Evolutionary conservation across 495 filamentous ascomycete genomes (phyloP), one percentile per base, ranked within the genome.

Genomic region (Articulospora tetracladia): DNA sequence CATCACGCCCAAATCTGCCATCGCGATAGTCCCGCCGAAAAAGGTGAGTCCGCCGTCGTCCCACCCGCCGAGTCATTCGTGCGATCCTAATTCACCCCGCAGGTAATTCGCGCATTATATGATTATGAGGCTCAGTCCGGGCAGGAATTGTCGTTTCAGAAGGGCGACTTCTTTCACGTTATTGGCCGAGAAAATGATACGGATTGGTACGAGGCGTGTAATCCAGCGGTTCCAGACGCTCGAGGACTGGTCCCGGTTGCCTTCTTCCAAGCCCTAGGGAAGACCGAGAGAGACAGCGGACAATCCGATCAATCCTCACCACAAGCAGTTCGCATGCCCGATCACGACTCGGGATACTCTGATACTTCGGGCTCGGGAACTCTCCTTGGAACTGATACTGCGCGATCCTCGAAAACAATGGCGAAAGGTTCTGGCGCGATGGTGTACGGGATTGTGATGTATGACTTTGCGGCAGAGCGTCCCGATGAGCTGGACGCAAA

Each of bases 201-300:
- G 20, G 90, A 96, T 72, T 98, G 94, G 94, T 98, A 98, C 79
- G 94, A 98, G 77, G 94, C 94, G 19, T 98, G 93, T 78, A 98
- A 98, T 74, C 94, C 94, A 58, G 83, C 92, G 59, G 83, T 96
- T 65, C 90, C 92, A 67, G 86, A 85, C 74, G 90, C 91, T 41
- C 87, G 91, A 61, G 94, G 94, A 62, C 81, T 98, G 57, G 94
- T 98, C 46, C 94, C 94, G 8, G 94, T 96, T 34, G 79, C 87
- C 25, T 97, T 89, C 77, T 98, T 98, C 74, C 91, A 97, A 72
- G 79, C 87, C 13, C 83, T 98, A 46, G 91, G 90, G 58, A 94
- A 93, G 77, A 93, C 85, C 62, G 92, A 93, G 74, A 82, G 94
- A 69, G 88, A 96, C 72, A 92, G 88, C 71, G 88, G 80, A 64